Evolutionary conservation across 2,329 filamentous ascomycete genomes (phyloP).

Genomic region (Claviceps sp.): DNA sequence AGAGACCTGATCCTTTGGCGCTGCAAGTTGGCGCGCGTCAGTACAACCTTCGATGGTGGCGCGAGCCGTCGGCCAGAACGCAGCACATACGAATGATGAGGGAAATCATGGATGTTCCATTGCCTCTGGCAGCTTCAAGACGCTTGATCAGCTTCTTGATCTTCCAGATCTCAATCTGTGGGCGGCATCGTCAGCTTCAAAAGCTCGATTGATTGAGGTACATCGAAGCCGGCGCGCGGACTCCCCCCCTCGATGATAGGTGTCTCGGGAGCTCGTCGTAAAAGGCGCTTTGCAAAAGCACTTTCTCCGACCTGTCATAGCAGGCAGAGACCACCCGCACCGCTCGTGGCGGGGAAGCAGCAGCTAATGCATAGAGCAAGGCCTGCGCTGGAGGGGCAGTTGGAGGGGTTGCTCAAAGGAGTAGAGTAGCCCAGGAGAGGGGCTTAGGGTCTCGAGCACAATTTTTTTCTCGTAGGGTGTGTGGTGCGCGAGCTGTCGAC

Average conservation of each 20-base stretch:
- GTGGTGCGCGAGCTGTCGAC: slow-evolving; percentile 14
- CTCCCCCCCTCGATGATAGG: not conserved
- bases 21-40: slow-evolving; percentile 28
- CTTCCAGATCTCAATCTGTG: slow-evolving; percentile 74
- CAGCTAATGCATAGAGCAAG: not conserved
- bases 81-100: slow-evolving; percentile 78
- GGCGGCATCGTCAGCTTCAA: slow-evolving; percentile 4
- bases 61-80: not conserved
- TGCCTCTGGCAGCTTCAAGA: slow-evolving; percentile 90
- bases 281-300: not conserved
- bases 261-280: no score
- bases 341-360: slow-evolving; percentile 18
- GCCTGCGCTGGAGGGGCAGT: slow-evolving; percentile 1
- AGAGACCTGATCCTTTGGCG: slow-evolving; percentile 96
- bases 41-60: not conserved
- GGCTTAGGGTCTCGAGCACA: slow-evolving; percentile 7
- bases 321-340: not conserved
- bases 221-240: not conserved
- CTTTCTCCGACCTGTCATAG: not conserved
- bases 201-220: not conserved
- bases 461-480: slow-evolving; percentile 7
- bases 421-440: not conserved
- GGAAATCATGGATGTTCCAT: slow-evolving; percentile 99
- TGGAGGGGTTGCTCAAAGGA: not conserved
- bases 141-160: slow-evolving; percentile 99